Evolutionary conservation across 2,329 filamentous ascomycete species (phyloP), one percentile per base, ranked within the genome.

Genomic region (Alternaria gansuensis): DNA sequence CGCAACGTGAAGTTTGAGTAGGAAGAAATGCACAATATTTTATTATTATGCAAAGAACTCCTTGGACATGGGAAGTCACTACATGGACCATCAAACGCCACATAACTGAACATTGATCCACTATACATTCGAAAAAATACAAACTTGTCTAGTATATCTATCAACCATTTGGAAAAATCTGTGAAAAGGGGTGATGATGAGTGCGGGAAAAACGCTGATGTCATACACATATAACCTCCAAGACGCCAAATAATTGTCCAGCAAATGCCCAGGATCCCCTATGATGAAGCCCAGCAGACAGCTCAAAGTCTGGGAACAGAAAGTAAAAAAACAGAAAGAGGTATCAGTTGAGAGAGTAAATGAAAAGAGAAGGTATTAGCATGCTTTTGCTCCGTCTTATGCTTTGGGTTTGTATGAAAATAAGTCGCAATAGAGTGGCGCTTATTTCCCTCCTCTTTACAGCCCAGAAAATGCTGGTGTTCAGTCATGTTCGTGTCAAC

Each of bases 101-200:
- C 37, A 39, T 10, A 1, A 9, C 11, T 48, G 44, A 48, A 48
- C 21, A 48, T 21, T 48, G 36, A 36, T 48, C 21, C 29, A 17
- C 10, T 48, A 48, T 48, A 48, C 44, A 36, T 48, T 48, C 23
- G 23, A 48, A 36, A 48, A 46, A 48, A 10, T n/a, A 43, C 14
- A 36, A 17, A 17, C 17, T 17, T 4, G 43, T 13, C 44, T n/a
- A 26, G 21, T 48, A 48, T 36, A 48, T 48, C 44, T 48, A 48
- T 48, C 29, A 33, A 33, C 44, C 13, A 46, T 23, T 23, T 29
- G 4, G 36, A 24, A 40, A 24, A 14, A 40, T 24, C 21, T 40
- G 37, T 40, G 21, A 40, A 24, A 11, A 17, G 3, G 14, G 21
- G 37, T 48, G 31, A 48, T 31, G 21, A 48, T 48, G 44, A 9